Evolutionary conservation across 306 rosid species (phyloP).

Genomic region (Neltuma alba): DNA sequence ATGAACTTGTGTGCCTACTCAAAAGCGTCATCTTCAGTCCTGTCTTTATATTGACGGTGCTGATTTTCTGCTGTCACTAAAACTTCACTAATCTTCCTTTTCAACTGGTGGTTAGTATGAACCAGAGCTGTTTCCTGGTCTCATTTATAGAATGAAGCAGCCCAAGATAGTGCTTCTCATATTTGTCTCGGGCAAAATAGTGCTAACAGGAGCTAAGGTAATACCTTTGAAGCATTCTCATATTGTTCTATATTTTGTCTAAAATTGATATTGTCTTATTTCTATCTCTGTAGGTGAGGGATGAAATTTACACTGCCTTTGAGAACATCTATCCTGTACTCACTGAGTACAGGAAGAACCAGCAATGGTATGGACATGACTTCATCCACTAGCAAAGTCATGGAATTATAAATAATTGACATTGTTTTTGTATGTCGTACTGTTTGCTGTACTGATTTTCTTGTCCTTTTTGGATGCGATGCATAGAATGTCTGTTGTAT

Average conservation of each 20-base stretch:
- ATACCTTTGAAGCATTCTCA: not conserved
- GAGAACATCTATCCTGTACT: conserved; percentile 97
- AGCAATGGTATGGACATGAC: conserved; percentile 66
- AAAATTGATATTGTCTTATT: conserved; percentile 10
- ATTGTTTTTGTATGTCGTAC: not conserved
- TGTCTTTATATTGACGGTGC: not conserved
- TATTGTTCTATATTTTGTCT: not conserved
- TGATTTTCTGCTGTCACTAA: conserved; percentile 5
- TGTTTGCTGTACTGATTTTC: not conserved
- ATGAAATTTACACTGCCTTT: conserved; percentile 89
- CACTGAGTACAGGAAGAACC: conserved; percentile 92
- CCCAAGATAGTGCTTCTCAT: conserved; percentile 96
- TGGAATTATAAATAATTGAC: not conserved
- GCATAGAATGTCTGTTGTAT: conserved; percentile 9
- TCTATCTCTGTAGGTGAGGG: conserved; percentile 65
- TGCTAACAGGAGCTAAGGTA: conserved; percentile 98
- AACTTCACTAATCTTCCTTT: conserved; percentile 24
- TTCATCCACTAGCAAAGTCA: not conserved
- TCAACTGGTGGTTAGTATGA: conserved; percentile 62
- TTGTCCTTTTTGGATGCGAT: not conserved
- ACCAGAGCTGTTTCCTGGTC: conserved; percentile 96
- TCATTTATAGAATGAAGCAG: conserved; percentile 95
- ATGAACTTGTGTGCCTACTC: not conserved
- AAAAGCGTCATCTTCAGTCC: conserved; percentile 1
- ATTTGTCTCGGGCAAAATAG: conserved; percentile 95